Evolutionary conservation across 2,329 filamentous ascomycete species (phyloP), one percentile per base, ranked within the genome.

Genomic region (Calonectria hongkongensis): DNA sequence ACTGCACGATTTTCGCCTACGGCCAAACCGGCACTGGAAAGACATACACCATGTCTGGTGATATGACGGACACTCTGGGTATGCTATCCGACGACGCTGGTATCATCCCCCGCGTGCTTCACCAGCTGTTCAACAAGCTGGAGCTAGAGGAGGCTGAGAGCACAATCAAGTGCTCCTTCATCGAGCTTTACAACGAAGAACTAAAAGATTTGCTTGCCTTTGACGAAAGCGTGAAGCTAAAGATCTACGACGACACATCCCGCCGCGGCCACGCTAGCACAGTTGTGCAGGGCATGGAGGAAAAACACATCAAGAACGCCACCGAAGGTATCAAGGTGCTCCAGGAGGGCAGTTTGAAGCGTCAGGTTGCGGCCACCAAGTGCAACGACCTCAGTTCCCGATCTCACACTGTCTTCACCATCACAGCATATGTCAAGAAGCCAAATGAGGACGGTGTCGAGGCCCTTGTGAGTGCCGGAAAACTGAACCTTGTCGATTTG

Each of bases 281-380:
- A 0, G 85, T 98, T 69, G 96, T 99, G 2, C 97, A 99, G 83
- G 97, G 97, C 4, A 98, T 99, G 95, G 97, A 98, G 83, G 97
- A 99, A 84, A 94, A 94, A 8, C 94, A 98, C 82, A 98, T 99
- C 80, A 94, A 94, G 81, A 94, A 88, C 75, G 96, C 97, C 0
- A 89, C 91, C 15, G 94, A 95, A 64, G 97, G 97, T 73, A 96
- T 99, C 84, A 94, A 94, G 84, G 89, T 98, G 74, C 90, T 99
- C 56, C 95, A 97, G 79, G 90, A 93, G 75, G 97, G 97, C 74
- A 98, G 95, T 83, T 89, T 97, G 85, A 98, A 96, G 84, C 94
- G 97, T 63, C 97, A 99, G 84, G 97, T 99, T n/a, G 97, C 97
- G 7, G 95, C 97, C 4, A 99, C 97, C n/a, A 98, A 98, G 85